Conservation (phyloP, 495 filamentous ascomycete species). For the Trichoderma gamsii region DNA sequence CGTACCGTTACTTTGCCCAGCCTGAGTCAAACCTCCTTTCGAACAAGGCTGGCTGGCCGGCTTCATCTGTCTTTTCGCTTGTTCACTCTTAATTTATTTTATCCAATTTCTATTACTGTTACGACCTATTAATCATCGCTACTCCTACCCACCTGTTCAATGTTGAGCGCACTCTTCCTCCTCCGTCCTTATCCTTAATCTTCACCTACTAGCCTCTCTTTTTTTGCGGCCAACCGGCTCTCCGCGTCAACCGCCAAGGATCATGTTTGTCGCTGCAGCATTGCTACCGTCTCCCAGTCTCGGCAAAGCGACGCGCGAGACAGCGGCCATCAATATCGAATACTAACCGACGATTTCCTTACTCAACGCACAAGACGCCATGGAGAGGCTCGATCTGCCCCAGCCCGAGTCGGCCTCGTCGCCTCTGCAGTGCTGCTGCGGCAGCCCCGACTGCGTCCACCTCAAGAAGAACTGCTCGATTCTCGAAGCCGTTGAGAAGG, state of each 20-base stretch:
- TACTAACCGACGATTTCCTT: background rate
- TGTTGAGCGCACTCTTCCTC: background rate
- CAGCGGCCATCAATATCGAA: background rate
- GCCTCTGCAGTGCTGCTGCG: slow-evolving; percentile 69
- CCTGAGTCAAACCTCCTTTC: background rate
- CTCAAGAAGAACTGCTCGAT: slow-evolving; percentile 72
- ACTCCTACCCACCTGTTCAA: background rate
- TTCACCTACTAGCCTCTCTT: background rate
- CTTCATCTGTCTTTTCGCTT: background rate
- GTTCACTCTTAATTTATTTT: background rate
- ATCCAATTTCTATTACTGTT: background rate
- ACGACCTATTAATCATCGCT: background rate
- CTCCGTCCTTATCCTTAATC: background rate
- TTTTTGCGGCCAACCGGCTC: background rate
- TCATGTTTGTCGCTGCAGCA: slow-evolving; percentile 6
- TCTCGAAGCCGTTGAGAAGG: slow-evolving; percentile 73
- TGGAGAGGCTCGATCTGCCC: background rate
- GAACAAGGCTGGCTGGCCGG: background rate
- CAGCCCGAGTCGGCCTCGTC: background rate
- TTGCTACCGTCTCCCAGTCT: background rate
- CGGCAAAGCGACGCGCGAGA: background rate
- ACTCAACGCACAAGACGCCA: background rate
- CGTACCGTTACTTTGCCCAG: background rate
- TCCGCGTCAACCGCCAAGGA: background rate
- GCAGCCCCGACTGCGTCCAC: slow-evolving; percentile 69